These are phyloP conservation scores for Clavispora asparagi DNA, from an alignment of 805 yeast species.

Conservation along the genomic window DNA sequence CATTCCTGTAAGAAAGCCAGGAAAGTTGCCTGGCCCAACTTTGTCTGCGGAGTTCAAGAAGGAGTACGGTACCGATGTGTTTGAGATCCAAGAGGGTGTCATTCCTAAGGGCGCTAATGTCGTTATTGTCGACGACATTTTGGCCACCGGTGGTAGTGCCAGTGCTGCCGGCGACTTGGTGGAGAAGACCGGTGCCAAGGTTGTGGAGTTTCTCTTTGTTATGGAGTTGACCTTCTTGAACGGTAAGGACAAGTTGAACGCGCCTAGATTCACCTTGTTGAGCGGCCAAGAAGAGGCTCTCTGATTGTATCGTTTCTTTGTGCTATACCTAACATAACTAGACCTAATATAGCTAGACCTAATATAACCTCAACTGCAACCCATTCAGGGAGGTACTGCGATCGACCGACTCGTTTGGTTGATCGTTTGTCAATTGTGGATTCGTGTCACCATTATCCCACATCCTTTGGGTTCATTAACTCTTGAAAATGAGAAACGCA, in stretches of 20 bases:
- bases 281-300: constrained; percentile 65
- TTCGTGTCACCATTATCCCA: too few species aligned
- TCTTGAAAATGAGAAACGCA: constrained; percentile 67
- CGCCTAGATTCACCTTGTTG: constrained; percentile 85
- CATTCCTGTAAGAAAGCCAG: constrained; percentile 92
- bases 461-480: constrained; percentile 17
- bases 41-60: constrained; percentile 69
- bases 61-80: constrained; percentile 89
- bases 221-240: constrained; percentile 93
- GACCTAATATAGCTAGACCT: background rate
- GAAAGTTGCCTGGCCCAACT: constrained; percentile 88
- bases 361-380: too few species aligned
- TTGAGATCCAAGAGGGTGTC: constrained; percentile 82
- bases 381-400: too few species aligned
- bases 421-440: background rate
- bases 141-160: constrained; percentile 98
- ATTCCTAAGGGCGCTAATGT: constrained; percentile 78
- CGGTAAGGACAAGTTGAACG: constrained; percentile 82
- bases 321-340: constrained; percentile 13
- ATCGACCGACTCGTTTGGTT: background rate
- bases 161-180: constrained; percentile 87
- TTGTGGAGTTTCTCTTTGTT: constrained; percentile 79
- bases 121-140: constrained; percentile 88
- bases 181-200: constrained; percentile 56
- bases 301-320: background rate